Conservation (phyloP, 1,284 basidiomycete species). For the Wallemia ichthyophaga region DNA sequence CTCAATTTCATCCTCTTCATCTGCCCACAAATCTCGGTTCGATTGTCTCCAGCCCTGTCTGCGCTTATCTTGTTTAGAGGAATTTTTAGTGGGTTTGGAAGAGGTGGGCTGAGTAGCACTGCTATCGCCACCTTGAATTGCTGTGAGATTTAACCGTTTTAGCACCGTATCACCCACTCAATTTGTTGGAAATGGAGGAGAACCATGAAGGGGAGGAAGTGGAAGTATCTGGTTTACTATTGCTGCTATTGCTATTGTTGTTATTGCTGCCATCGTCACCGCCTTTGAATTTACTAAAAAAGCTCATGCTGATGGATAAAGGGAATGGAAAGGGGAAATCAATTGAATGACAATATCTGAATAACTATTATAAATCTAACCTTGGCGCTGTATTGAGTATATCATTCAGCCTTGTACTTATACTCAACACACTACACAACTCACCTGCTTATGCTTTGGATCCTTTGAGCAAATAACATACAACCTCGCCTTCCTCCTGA, state of each 20-base stretch:
- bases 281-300: background rate
- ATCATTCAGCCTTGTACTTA: background rate
- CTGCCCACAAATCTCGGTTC: background rate
- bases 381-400: no score
- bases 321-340: no score
- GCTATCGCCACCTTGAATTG: no score
- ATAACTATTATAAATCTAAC: background rate
- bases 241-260: no score
- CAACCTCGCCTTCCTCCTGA: slow-evolving; percentile 61
- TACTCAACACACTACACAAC: slow-evolving; percentile 10
- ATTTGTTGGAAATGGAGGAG: background rate
- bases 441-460: slow-evolving; percentile 90
- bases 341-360: background rate
- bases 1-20: background rate
- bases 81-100: background rate
- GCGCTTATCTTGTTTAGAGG: background rate
- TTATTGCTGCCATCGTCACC: background rate
- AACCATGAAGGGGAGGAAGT: background rate
- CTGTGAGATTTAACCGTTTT: no score
- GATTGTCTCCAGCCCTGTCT: background rate
- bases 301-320: background rate
- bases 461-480: slow-evolving; percentile 84
- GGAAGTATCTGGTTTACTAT: no score
- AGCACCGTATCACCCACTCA: background rate
- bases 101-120: background rate